Conservation (phyloP, 805 yeast species). For the Kuraishia piskuri region DNA sequence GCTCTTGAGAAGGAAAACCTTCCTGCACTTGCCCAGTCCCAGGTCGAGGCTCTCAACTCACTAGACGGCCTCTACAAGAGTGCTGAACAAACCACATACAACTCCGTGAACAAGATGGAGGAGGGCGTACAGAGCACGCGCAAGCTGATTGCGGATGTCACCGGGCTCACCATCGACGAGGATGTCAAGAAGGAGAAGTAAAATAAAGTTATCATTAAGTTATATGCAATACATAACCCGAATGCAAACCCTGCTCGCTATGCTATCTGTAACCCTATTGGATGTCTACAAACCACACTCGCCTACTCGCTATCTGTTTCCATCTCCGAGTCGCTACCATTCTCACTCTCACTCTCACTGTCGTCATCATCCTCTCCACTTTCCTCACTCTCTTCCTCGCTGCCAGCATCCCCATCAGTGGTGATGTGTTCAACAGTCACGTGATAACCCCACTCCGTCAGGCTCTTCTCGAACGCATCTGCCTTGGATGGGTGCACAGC, state of each 20-base stretch:
- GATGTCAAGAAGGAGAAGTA: conserved; percentile 43
- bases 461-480: conserved; percentile 35
- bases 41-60: conserved; percentile 36
- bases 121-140: conserved; percentile 20
- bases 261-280: not conserved
- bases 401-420: conserved; percentile 15
- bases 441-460: conserved; percentile 47
- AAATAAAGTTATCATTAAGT: conserved; percentile 4
- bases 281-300: too few species aligned
- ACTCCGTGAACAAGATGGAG: conserved; percentile 21
- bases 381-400: conserved; percentile 25
- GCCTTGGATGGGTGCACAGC: conserved; percentile 66
- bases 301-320: not conserved
- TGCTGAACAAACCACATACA: conserved; percentile 32
- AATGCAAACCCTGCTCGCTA: too few species aligned
- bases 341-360: conserved; percentile 13
- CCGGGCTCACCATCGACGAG: conserved; percentile 65
- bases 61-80: conserved; percentile 35
- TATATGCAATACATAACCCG: not conserved
- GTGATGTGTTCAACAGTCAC: conserved; percentile 49
- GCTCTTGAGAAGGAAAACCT: conserved; percentile 47
- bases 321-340: conserved; percentile 6
- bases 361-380: conserved; percentile 18
- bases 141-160: conserved; percentile 37
- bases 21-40: conserved; percentile 59